phyloP scores from a whole-genome alignment of 2,329 filamentous ascomycete genomes.

The Helotiales sp. region DNA sequence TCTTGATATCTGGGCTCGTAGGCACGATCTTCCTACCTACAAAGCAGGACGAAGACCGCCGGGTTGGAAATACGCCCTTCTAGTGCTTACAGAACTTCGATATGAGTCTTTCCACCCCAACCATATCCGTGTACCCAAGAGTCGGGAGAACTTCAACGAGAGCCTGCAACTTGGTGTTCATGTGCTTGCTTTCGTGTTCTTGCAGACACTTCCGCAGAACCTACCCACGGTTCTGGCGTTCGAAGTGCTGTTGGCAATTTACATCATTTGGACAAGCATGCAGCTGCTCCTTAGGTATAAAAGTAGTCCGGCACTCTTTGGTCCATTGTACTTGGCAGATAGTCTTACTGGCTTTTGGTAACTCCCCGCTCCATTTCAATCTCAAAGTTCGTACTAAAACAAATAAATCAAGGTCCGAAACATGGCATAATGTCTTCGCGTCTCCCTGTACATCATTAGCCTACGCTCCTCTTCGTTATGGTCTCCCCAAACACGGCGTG shows the following conservation, averaged over 20 bases:
- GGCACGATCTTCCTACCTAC: conserved; percentile 37
- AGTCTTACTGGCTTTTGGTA: conserved; percentile 41
- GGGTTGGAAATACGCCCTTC: conserved; percentile 34
- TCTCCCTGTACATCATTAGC: conserved; percentile 41
- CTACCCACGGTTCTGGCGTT: conserved; percentile 38
- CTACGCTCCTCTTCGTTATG: conserved; percentile 38
- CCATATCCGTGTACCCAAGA: conserved; percentile 34
- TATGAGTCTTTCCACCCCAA: conserved; percentile 46
- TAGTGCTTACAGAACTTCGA: conserved; percentile 41
- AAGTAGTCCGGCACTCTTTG: conserved; percentile 40
- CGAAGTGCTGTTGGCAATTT: conserved; percentile 41
- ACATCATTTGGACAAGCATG: conserved; percentile 41
- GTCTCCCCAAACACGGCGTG: conserved; percentile 34
- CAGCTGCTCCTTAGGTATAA: conserved; percentile 40
- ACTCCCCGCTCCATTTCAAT: not conserved
- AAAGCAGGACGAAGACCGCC: conserved; percentile 30
- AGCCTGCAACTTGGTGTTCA: conserved; percentile 38
- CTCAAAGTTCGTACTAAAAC: not conserved
- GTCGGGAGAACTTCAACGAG: conserved; percentile 39
- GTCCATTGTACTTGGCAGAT: conserved; percentile 39
- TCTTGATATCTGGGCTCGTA: conserved; percentile 41
- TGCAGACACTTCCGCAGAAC: conserved; percentile 40
- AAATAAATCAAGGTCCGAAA: conserved; percentile 35
- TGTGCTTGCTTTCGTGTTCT: conserved; percentile 33
- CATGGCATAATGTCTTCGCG: conserved; percentile 44